These are phyloP conservation scores for Patellaria atrata DNA, from an alignment of 495 filamentous ascomycete species.

Conservation along the genomic window DNA sequence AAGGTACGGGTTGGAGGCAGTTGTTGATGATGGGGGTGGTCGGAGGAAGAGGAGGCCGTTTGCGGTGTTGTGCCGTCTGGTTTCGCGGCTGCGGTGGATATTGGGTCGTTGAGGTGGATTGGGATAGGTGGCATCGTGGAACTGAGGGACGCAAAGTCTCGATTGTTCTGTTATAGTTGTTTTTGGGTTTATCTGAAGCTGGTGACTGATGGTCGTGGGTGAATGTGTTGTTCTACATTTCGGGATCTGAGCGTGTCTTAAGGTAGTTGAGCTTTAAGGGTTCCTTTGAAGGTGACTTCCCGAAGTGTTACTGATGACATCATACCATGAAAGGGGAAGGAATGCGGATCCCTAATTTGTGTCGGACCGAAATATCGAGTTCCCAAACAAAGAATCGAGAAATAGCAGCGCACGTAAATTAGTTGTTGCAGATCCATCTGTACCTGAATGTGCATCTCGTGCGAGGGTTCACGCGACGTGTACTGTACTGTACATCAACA, in stretches of 20 bases:
- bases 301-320: neutral
- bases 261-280: neutral
- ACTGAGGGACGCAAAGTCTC: too few species aligned
- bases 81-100: slow-evolving; percentile 33
- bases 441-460: too few species aligned
- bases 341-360: too few species aligned
- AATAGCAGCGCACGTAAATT: neutral
- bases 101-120: slow-evolving; percentile 44
- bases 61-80: slow-evolving; percentile 35
- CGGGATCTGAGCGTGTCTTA: slow-evolving; percentile 1
- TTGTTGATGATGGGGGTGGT: too few species aligned
- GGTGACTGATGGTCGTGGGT: neutral
- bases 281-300: neutral
- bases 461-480: too few species aligned
- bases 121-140: slow-evolving; percentile 34
- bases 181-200: neutral
- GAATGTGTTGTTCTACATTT: slow-evolving; percentile 1
- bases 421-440: too few species aligned
- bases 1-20: slow-evolving; percentile 18
- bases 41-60: slow-evolving; percentile 26
- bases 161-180: neutral
- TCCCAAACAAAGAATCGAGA: neutral
- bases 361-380: too few species aligned
- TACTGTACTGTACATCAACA: neutral
- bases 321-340: too few species aligned